Evolutionary conservation across 768 basidiomycete genomes (phyloP), one percentile per base, ranked within the genome.

Genomic region (Psilocybe cyanescens): DNA sequence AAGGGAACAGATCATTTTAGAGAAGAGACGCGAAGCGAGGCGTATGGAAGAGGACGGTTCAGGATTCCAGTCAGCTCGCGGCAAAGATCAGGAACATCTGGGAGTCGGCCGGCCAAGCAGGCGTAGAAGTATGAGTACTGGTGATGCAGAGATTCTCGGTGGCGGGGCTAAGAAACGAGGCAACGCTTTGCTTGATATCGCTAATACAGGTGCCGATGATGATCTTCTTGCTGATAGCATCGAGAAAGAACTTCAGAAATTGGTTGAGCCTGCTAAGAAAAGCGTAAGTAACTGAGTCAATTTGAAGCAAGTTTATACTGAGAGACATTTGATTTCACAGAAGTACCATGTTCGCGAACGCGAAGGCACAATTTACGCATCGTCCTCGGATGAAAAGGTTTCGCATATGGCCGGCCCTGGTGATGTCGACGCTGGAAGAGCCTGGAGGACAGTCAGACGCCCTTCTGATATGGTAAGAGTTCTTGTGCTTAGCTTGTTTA

Each of bases 391-490:
- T 30, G 90, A 94, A 68, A 85, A 85, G 62, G 80, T 94, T 48
- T 83, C 87, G 4, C 92, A 94, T 71, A 79, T 86, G 71, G 79
- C 81, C 51, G 82, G 85, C 28, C 90, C 91, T 44, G 94, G 95
- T 14, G 96, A 97, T 72, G 80, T 96, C 29, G 88, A 95, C 69
- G 76, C 79, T 28, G 93, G 94, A 1, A 85, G 78, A 69, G 94
- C 95, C 4, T 98, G 96, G 97, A 84, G 89, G 70, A 82, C 88
- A 12, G 89, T 98, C 31, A 83, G 94, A 65, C 79, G 95, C 24
- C 95, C 96, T 8, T 97, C 95, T 1, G 95, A 99, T 70, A 97
- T 98, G 91, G 96, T 96, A 66, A 58, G 84, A 76, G 28, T 4
- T 30, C 39, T 37, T 12, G 45, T 8, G 56, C 28, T 30, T 44